These are phyloP conservation scores for Fonsecaea nubica DNA, from an alignment of 2,329 filamentous ascomycete species.

Conservation along the genomic window DNA sequence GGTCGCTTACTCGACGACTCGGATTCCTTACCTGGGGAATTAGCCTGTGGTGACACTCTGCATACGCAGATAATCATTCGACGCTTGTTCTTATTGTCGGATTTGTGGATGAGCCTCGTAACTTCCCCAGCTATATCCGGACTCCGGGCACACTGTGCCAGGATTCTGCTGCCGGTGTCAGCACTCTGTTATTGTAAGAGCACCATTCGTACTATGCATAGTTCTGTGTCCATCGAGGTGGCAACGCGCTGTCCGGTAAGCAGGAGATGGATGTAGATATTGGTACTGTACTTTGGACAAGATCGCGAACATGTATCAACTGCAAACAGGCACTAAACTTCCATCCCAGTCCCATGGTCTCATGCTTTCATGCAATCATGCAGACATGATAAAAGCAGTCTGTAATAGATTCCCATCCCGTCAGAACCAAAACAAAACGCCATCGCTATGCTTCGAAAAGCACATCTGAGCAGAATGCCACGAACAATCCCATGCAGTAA, in stretches of 20 bases:
- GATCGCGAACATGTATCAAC: conserved; percentile 25
- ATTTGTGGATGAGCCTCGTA: background rate
- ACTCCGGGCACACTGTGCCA: background rate
- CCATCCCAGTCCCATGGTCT: conserved; percentile 22
- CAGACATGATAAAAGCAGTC: conserved; percentile 17
- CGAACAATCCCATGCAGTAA: conserved; percentile 5
- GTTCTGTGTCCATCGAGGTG: background rate
- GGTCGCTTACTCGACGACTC: conserved; percentile 24
- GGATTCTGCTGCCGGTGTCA: conserved; percentile 15
- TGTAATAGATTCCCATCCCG: conserved; percentile 14
- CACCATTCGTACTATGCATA: background rate
- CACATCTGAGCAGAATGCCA: conserved; percentile 4
- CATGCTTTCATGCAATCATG: conserved; percentile 32
- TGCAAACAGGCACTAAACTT: conserved; percentile 21
- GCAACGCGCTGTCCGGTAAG: background rate
- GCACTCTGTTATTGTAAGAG: conserved; percentile 16
- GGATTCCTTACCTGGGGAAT: conserved; percentile 13
- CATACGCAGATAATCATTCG: conserved; percentile 9
- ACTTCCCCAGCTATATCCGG: conserved; percentile 5
- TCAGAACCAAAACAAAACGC: conserved; percentile 16
- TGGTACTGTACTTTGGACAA: background rate
- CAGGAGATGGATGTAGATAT: background rate
- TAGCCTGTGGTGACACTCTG: background rate
- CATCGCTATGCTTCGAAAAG: conserved; percentile 37
- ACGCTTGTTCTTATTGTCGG: background rate